Conservation (phyloP, 257 asterid species). For the Galeopsis tetrahit region DNA sequence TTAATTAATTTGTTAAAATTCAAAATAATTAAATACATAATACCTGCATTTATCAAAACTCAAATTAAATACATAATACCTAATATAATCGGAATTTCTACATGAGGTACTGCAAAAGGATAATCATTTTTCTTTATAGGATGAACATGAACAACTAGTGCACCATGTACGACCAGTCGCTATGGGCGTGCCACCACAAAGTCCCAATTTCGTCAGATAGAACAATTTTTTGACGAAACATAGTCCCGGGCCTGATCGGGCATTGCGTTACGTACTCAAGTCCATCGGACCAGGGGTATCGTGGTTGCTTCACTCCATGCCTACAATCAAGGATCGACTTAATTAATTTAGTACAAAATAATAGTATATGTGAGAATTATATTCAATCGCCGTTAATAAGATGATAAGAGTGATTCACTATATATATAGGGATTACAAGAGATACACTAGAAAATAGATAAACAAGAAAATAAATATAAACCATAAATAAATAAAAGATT, state of each 20-base stretch:
- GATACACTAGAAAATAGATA: too few relatives aligned
- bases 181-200: constrained; percentile 69
- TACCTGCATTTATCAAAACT: too few relatives aligned
- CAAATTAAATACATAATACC: constrained; percentile 36
- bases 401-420: too few relatives aligned
- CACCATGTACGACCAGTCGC: constrained; percentile 59
- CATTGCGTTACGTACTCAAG: constrained; percentile 53
- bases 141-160: constrained; percentile 36
- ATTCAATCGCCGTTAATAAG: too few relatives aligned
- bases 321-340: constrained; percentile 39
- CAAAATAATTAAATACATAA: too few relatives aligned
- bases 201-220: constrained; percentile 55
- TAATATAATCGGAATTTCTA: constrained; percentile 47
- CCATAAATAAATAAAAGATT: too few relatives aligned
- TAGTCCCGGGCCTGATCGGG: constrained; percentile 48
- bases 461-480: too few relatives aligned
- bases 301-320: constrained; percentile 60
- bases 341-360: constrained; percentile 46
- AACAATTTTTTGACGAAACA: constrained; percentile 42
- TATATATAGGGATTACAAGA: too few relatives aligned
- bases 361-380: too few relatives aligned
- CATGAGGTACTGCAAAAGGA: constrained; percentile 49
- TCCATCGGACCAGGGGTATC: constrained; percentile 66
- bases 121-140: constrained; percentile 33
- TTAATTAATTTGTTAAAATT: neutral